Percentiles rank a stretch among this genome's conserved stretches.
Evolutionary conservation across 2,329 filamentous ascomycete genomes (phyloP).

Genomic region (Neonectria sp.): DNA sequence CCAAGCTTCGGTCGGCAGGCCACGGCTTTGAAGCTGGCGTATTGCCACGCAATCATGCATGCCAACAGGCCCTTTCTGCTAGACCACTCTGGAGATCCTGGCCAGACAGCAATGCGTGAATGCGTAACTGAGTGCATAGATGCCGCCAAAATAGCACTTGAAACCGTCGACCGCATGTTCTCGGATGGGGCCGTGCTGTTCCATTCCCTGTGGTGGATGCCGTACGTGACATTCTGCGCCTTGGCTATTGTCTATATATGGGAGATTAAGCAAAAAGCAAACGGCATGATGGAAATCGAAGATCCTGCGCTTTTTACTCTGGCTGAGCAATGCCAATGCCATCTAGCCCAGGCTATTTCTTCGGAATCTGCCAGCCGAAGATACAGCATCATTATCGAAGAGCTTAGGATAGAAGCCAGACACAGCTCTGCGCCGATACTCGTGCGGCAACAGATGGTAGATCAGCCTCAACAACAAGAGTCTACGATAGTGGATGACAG

Average conservation of each 20-base stretch:
- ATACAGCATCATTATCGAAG: constrained; percentile 68
- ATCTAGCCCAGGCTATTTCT: constrained; percentile 57
- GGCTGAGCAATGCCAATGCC: constrained; percentile 63
- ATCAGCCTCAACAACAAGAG: background rate
- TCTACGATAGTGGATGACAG: background rate
- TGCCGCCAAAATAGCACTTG: constrained; percentile 46
- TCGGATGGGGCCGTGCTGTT: constrained; percentile 50
- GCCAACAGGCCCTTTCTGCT: constrained; percentile 61
- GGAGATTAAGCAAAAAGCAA: constrained; percentile 61
- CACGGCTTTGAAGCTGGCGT: constrained; percentile 66
- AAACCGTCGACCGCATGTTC: constrained; percentile 30
- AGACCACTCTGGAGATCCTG: constrained; percentile 58
- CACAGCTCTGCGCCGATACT: constrained; percentile 9
- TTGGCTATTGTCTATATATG: constrained; percentile 68
- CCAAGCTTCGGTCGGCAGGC: constrained; percentile 62
- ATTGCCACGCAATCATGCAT: constrained; percentile 68
- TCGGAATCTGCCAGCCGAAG: constrained; percentile 61
- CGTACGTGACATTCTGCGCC: constrained; percentile 68
- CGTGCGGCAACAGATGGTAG: background rate
- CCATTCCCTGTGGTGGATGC: constrained; percentile 67
- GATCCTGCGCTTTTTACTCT: constrained; percentile 52
- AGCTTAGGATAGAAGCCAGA: constrained; percentile 54
- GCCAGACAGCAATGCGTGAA: constrained; percentile 26
- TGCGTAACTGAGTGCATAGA: constrained; percentile 59
- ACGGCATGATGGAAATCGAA: constrained; percentile 15